These are phyloP conservation scores for Patellaria atrata DNA, from an alignment of 495 filamentous ascomycete species.

Conservation along the genomic window DNA sequence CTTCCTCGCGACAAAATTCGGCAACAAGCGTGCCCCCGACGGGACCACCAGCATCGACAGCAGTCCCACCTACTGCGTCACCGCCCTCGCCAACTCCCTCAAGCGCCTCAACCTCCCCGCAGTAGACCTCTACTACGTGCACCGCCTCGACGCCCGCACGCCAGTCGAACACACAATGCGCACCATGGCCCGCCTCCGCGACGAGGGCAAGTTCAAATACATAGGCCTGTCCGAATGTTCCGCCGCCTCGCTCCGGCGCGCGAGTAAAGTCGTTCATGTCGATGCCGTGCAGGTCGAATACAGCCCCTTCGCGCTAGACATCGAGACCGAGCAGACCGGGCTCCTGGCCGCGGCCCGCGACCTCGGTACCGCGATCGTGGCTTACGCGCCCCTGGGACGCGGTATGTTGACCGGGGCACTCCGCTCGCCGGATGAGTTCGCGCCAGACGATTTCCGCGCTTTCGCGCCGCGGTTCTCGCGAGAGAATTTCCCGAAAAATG, in stretches of 20 bases:
- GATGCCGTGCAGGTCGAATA: slow-evolving; percentile 51
- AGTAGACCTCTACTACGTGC: slow-evolving; percentile 50
- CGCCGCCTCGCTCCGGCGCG: slow-evolving; percentile 42
- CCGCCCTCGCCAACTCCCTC: too few relatives aligned
- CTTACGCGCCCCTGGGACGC: slow-evolving; percentile 47
- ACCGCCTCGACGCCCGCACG: slow-evolving; percentile 37
- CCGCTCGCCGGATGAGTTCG: slow-evolving; percentile 33
- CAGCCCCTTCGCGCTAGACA: slow-evolving; percentile 41
- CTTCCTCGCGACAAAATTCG: slow-evolving; percentile 46
- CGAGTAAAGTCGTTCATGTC: slow-evolving; percentile 44
- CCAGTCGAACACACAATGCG: slow-evolving; percentile 51
- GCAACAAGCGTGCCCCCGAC: slow-evolving; percentile 18
- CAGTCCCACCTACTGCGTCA: not conserved
- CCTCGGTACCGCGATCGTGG: slow-evolving; percentile 45
- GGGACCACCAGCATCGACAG: slow-evolving; percentile 4
- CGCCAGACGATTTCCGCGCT: slow-evolving; percentile 28
- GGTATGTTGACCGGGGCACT: slow-evolving; percentile 42
- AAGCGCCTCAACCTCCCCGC: slow-evolving; percentile 34
- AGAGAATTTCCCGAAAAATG: slow-evolving; percentile 43
- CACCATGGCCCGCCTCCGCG: slow-evolving; percentile 29
- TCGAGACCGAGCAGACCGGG: slow-evolving; percentile 34
- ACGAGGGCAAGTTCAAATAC: slow-evolving; percentile 44
- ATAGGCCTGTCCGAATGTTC: slow-evolving; percentile 44
- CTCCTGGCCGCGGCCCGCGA: slow-evolving; percentile 43
- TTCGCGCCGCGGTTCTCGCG: slow-evolving; percentile 30